phyloP scores from a whole-genome alignment of 768 basidiomycete genomes.

The Lactarius sanguifluus region DNA sequence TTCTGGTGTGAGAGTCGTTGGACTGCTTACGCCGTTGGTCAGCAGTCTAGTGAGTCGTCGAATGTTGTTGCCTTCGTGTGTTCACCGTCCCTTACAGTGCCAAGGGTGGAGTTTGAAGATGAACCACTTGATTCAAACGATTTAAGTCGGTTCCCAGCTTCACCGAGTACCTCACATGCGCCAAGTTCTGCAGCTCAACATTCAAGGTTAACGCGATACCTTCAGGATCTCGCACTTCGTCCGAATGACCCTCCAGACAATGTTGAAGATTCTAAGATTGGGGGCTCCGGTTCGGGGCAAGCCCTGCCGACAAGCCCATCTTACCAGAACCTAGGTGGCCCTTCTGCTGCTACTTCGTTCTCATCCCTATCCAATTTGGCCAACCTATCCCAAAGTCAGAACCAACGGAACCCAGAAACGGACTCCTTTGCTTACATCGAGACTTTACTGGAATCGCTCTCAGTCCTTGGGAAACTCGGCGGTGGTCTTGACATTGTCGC shows the following conservation, averaged over 20 bases:
- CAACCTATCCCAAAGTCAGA: constrained; percentile 23
- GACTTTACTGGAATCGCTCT: constrained; percentile 87
- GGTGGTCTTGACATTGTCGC: constrained; percentile 77
- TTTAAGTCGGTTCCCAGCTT: constrained; percentile 31
- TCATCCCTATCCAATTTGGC: constrained; percentile 29
- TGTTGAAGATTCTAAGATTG: constrained; percentile 45
- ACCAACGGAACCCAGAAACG: constrained; percentile 70
- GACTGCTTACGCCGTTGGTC: constrained; percentile 79
- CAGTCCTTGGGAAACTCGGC: constrained; percentile 86
- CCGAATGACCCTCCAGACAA: constrained; percentile 80
- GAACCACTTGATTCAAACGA: constrained; percentile 38
- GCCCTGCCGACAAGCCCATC: constrained; percentile 26
- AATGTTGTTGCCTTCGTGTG: constrained; percentile 6
- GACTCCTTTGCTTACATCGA: constrained; percentile 95
- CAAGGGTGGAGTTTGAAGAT: constrained; percentile 63
- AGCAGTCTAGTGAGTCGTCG: constrained; percentile 62
- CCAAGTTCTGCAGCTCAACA: constrained; percentile 44
- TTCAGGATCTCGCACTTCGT: constrained; percentile 62
- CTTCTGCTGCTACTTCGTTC: constrained; percentile 31
- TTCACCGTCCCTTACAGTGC: constrained; percentile 45
- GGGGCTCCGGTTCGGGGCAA: constrained; percentile 29
- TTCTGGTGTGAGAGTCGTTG: constrained; percentile 96
- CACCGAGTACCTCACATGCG: constrained; percentile 41
- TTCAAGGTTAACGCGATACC: constrained; percentile 58
- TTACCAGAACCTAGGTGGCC: constrained; percentile 26